Evolutionary conservation across 1,139 yeast species (phyloP).

Genomic region (Geotrichum europaeum): DNA sequence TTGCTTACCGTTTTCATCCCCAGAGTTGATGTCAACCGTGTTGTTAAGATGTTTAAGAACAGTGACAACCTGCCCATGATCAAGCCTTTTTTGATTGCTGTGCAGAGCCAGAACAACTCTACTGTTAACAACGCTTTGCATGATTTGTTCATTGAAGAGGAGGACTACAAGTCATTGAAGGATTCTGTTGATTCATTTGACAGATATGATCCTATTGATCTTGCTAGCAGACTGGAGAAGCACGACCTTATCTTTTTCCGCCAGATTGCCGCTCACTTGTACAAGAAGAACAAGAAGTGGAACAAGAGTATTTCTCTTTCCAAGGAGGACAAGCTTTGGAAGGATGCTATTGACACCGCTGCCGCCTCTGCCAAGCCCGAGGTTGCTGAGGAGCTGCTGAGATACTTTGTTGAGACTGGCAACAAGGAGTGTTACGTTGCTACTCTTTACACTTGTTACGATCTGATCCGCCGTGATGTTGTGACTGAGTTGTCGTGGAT

Average conservation of each 20-base stretch:
- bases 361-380: conserved; percentile 72
- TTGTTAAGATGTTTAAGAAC: conserved; percentile 89
- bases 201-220: conserved; percentile 84
- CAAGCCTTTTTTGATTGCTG: conserved; percentile 89
- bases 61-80: conserved; percentile 94
- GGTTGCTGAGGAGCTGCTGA: conserved; percentile 81
- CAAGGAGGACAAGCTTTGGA: conserved; percentile 91
- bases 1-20: conserved; percentile 81
- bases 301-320: conserved; percentile 79
- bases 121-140: conserved; percentile 94
- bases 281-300: conserved; percentile 92
- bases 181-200: conserved; percentile 86
- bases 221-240: conserved; percentile 89
- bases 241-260: conserved; percentile 88
- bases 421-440: conserved; percentile 95
- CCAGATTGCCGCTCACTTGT: conserved; percentile 90
- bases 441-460: conserved; percentile 79
- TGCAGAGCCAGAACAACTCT: conserved; percentile 81
- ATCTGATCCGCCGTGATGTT: conserved; percentile 69
- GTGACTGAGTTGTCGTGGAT: conserved; percentile 91
- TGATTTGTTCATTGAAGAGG: conserved; percentile 91
- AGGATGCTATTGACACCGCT: conserved; percentile 89
- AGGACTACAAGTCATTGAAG: conserved; percentile 83
- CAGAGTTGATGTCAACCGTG: conserved; percentile 90
- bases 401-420: conserved; percentile 94